Conservation (phyloP, 176 grass and related monocot genomes). For the Pharus latifolius region DNA sequence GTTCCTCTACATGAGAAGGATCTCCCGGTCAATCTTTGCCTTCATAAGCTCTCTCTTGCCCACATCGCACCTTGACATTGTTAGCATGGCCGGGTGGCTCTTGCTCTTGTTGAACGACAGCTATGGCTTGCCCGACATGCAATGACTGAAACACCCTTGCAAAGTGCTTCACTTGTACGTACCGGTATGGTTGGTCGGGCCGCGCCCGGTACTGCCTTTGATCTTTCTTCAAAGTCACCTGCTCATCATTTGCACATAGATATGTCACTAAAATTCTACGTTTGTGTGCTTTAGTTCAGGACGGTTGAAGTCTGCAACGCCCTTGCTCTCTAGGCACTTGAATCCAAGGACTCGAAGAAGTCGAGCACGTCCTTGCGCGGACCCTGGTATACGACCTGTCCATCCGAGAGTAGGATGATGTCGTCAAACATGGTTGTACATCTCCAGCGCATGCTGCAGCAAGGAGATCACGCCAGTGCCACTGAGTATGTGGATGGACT, state of each 20-base stretch:
- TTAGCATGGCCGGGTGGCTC: constrained; percentile 68
- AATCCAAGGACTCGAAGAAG: constrained; percentile 84
- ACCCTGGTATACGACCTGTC: constrained; percentile 77
- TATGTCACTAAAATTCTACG: neutral
- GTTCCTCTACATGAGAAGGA: constrained; percentile 94
- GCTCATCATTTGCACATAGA: neutral
- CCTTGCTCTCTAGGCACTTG: constrained; percentile 87
- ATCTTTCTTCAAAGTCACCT: constrained; percentile 73
- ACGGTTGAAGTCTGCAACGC: constrained; percentile 58
- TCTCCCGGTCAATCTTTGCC: constrained; percentile 63
- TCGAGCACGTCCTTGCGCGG: constrained; percentile 67
- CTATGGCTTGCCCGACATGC: constrained; percentile 38
- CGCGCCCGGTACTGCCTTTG: constrained; percentile 69
- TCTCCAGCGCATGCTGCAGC: constrained; percentile 83
- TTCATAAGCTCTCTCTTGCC: constrained; percentile 58
- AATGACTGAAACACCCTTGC: constrained; percentile 43
- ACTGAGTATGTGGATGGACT: constrained; percentile 67
- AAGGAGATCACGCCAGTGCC: constrained; percentile 79
- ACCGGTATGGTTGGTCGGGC: constrained; percentile 29
- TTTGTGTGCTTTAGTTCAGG: neutral
- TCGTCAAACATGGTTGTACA: constrained; percentile 80
- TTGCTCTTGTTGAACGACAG: constrained; percentile 53
- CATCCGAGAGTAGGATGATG: constrained; percentile 83
- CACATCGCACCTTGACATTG: constrained; percentile 57
- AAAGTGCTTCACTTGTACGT: constrained; percentile 64